phyloP scores from a whole-genome alignment of 345 rosid species.

The Pelargonium nanum region DNA sequence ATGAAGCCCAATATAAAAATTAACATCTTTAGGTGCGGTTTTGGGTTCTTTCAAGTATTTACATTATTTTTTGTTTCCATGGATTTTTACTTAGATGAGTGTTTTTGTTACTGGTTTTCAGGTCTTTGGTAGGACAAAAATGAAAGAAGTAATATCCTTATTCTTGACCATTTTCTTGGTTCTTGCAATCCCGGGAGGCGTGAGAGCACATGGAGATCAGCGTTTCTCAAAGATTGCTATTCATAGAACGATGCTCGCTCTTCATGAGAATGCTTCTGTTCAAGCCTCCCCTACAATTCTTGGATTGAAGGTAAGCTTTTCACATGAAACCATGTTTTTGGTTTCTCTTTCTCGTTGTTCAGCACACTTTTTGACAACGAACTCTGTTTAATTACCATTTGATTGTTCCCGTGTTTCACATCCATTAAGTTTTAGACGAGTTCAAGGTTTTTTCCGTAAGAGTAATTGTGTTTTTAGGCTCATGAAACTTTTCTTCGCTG shows the following conservation, averaged over 20 bases:
- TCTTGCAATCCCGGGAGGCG: not conserved
- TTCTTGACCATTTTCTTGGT: not conserved
- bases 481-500: not conserved
- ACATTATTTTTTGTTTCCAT: no score
- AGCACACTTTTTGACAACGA: no score
- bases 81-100: not conserved
- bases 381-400: no score
- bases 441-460: not conserved
- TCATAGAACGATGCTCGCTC: slow-evolving; percentile 31
- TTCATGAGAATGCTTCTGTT: slow-evolving; percentile 28
- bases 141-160: not conserved
- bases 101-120: not conserved
- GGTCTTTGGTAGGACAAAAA: not conserved
- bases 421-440: no score
- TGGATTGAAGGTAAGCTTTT: slow-evolving; percentile 36
- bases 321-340: not conserved
- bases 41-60: no score
- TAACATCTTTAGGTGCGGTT: no score
- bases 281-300: slow-evolving; percentile 44
- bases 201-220: slow-evolving; percentile 38
- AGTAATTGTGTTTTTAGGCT: not conserved
- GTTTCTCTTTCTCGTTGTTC: no score
- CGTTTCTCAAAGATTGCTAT: slow-evolving; percentile 56
- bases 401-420: no score
- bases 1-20: no score